Evolutionary conservation across 768 basidiomycete species (phyloP), one percentile per base, ranked within the genome.

Genomic region (Podaxis carcinomalis): DNA sequence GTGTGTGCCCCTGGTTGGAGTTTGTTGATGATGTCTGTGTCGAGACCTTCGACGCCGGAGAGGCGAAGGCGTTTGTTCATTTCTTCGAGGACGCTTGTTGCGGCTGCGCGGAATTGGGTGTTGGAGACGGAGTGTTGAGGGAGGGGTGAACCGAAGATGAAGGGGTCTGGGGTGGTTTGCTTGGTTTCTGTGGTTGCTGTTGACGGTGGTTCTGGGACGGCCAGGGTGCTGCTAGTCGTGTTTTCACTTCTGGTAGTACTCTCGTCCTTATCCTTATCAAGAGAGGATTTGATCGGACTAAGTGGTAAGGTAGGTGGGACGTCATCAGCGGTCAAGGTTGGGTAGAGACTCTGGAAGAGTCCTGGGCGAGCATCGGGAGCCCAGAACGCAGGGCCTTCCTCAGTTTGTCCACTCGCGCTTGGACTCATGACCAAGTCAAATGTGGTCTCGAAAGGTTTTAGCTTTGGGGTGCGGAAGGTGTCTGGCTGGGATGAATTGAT

Each of bases 101-200:
- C 87, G 0, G 87, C 86, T 1, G 76, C 71, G 55, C 78, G 80
- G 73, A 93, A 93, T 54, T 87, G 82, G n/a, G 75, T 72, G 64
- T 89, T 86, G 35, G 87, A 84, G 47, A 83, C 79, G 50, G 75
- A 79, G 66, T 89, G 78, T 61, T 82, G 81, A 5, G 88, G 84
- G 2, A 83, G 78, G 0, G 90, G 87, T 0, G 91, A 92, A 25
- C 91, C 91, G 66, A 93, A 93, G 21, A 91, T 69, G 74, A 93
- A 93, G 0, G 86, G 84, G 23, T 80, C 72, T 9, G 73, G 67
- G 39, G 67, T 59, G 21, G 65, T 42, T 5, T 67, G 60, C 13
- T 63, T 49, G 19, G 59, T 36, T 6, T 3, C 47, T 42, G 62
- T 62, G 23, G 64, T 55, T 14, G 67, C 40, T 27, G 65, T 35